Evolutionary conservation across 2,329 filamentous ascomycete species (phyloP).

Genomic region (Helotiales sp.): DNA sequence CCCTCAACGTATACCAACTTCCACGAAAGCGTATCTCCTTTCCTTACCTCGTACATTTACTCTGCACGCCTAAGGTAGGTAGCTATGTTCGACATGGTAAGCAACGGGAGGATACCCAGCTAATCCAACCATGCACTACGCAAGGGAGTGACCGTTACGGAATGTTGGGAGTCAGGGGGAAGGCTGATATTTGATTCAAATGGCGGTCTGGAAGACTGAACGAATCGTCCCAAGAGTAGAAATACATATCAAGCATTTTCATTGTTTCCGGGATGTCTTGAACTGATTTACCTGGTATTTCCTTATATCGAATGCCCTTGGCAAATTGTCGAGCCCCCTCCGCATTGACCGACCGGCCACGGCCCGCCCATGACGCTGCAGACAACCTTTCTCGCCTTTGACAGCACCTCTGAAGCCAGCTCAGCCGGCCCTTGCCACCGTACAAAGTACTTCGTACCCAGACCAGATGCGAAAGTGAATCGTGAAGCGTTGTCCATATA

Average conservation of each 20-base stretch:
- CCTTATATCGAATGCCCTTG: neutral
- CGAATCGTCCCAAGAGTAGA: neutral
- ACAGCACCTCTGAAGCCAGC: slow-evolving; percentile 7
- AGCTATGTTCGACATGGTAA: neutral
- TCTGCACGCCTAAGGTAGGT: neutral
- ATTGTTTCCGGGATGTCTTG: neutral
- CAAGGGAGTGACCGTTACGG: too few species aligned
- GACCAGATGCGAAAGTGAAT: slow-evolving; percentile 4
- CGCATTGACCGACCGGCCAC: slow-evolving; percentile 21
- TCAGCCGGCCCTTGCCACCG: slow-evolving; percentile 22
- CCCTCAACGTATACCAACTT: neutral
- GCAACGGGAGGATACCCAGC: too few species aligned
- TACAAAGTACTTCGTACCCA: neutral
- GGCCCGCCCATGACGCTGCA: slow-evolving; percentile 21
- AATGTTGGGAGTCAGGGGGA: too few species aligned
- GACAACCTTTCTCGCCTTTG: slow-evolving; percentile 25
- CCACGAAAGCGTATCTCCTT: neutral
- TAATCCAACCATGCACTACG: too few species aligned
- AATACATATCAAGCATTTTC: neutral
- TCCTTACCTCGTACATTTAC: neutral
- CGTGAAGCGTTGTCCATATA: neutral
- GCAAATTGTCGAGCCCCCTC: slow-evolving; percentile 10
- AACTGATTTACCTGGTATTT: neutral
- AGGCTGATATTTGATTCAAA: too few species aligned
- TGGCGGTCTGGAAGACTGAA: neutral